phyloP scores from a whole-genome alignment of 2,329 filamentous ascomycete species.

The Penicillium olsonii region DNA sequence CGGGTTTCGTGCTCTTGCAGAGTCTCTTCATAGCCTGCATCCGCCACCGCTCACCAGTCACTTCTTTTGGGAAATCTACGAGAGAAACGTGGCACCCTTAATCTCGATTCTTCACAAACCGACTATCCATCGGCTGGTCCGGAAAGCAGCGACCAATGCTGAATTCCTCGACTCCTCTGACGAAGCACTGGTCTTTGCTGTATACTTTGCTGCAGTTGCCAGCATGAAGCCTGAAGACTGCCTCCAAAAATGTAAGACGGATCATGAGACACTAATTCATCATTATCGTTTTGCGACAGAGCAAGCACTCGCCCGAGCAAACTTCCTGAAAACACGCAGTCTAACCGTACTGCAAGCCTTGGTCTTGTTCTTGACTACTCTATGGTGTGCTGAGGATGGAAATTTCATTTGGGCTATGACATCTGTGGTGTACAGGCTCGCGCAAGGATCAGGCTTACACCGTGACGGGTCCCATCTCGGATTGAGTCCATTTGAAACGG shows the following conservation, averaged over 20 bases:
- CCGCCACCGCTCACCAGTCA: not conserved
- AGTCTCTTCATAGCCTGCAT: not conserved
- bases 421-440: not conserved
- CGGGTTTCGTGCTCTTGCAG: not conserved
- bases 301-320: not conserved
- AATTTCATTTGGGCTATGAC: not conserved
- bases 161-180: not conserved
- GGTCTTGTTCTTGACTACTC: not conserved
- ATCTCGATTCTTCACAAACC: not conserved
- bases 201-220: not conserved
- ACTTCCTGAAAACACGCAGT: not conserved
- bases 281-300: not conserved
- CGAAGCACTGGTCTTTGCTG: not conserved
- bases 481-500: constrained; percentile 22
- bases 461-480: constrained; percentile 37
- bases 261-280: not conserved
- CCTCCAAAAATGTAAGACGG: not conserved
- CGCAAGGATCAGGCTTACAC: constrained; percentile 25
- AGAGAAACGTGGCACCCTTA: not conserved
- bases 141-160: not conserved
- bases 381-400: not conserved
- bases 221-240: not conserved
- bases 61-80: not conserved
- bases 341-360: not conserved
- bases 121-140: not conserved